These are phyloP conservation scores for Boletus tomentosulus DNA, from an alignment of 768 basidiomycete genomes.

Conservation along the genomic window DNA sequence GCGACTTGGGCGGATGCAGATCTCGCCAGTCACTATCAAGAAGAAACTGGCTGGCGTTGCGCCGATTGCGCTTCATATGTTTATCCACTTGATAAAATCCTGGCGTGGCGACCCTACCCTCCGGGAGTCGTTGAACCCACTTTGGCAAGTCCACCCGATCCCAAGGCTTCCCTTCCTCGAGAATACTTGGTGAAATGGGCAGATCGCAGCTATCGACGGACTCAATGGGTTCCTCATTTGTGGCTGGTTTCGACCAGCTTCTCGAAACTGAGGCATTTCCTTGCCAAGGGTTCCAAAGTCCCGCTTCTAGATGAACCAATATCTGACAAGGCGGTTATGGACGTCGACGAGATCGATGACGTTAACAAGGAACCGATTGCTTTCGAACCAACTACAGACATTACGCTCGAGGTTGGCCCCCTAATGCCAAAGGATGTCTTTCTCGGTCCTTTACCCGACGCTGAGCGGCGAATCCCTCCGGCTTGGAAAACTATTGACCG, in stretches of 20 bases:
- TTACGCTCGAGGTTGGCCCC: slow-evolving; percentile 31
- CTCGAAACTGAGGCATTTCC: slow-evolving; percentile 74
- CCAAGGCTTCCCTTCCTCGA: slow-evolving; percentile 66
- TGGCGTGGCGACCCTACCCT: slow-evolving; percentile 89
- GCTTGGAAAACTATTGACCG: slow-evolving; percentile 91
- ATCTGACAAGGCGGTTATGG: slow-evolving; percentile 19
- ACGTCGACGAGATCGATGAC: slow-evolving; percentile 27
- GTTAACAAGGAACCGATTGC: slow-evolving; percentile 17
- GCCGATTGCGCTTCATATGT: slow-evolving; percentile 71
- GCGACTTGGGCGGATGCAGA: slow-evolving; percentile 34
- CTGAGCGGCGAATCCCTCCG: slow-evolving; percentile 66
- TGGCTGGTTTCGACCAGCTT: slow-evolving; percentile 73
- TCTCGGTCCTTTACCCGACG: slow-evolving; percentile 54
- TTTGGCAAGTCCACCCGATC: slow-evolving; percentile 39
- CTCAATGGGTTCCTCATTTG: slow-evolving; percentile 90
- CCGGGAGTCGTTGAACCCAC: slow-evolving; percentile 54
- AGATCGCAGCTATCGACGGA: slow-evolving; percentile 69
- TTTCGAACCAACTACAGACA: slow-evolving; percentile 42
- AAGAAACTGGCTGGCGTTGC: slow-evolving; percentile 58
- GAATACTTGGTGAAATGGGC: slow-evolving; percentile 94
- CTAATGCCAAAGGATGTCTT: slow-evolving; percentile 19
- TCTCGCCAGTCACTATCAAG: slow-evolving; percentile 62
- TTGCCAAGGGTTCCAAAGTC: slow-evolving; percentile 63
- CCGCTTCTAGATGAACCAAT: slow-evolving; percentile 53
- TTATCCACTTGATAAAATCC: slow-evolving; percentile 73